A percentile compares a stretch with the other conserved stretches of the same genome.
Conservation (phyloP, 345 rosid genomes). For the Turritis glabra region DNA sequence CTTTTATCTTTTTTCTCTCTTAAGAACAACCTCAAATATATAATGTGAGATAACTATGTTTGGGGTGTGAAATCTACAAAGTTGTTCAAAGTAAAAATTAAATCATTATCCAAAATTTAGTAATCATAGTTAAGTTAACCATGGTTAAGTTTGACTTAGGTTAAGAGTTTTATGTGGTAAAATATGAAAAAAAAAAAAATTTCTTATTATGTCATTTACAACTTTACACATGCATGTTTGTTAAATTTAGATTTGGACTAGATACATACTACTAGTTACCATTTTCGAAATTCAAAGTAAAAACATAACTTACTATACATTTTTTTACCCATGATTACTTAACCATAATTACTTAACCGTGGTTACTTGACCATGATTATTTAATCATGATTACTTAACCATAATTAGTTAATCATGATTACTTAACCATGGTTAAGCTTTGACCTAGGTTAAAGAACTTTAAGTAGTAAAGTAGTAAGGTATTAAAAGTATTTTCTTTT, state of each 20-base stretch:
- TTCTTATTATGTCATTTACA: neutral
- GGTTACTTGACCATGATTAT: neutral
- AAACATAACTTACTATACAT: neutral
- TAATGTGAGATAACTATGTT: neutral
- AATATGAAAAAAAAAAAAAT: too few relatives aligned
- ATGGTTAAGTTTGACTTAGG: neutral
- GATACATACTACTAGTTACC: neutral
- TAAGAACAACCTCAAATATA: conserved; percentile 14
- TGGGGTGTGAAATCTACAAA: neutral
- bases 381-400: neutral
- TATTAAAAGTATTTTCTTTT: neutral
- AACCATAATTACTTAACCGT: too few relatives aligned
- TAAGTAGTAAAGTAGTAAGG: neutral
- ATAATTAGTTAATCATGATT: neutral
- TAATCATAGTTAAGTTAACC: neutral
- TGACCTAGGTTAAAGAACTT: neutral
- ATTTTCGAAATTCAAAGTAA: neutral
- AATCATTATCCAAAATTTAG: neutral
- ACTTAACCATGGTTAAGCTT: neutral
- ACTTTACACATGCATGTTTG: neutral
- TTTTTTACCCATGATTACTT: too few relatives aligned
- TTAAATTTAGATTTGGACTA: neutral
- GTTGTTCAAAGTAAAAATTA: neutral
- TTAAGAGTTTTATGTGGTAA: neutral
- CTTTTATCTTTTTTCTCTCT: neutral